These are phyloP conservation scores for Colletotrichum eleusines DNA, from an alignment of 2,329 filamentous ascomycete genomes.

Conservation along the genomic window DNA sequence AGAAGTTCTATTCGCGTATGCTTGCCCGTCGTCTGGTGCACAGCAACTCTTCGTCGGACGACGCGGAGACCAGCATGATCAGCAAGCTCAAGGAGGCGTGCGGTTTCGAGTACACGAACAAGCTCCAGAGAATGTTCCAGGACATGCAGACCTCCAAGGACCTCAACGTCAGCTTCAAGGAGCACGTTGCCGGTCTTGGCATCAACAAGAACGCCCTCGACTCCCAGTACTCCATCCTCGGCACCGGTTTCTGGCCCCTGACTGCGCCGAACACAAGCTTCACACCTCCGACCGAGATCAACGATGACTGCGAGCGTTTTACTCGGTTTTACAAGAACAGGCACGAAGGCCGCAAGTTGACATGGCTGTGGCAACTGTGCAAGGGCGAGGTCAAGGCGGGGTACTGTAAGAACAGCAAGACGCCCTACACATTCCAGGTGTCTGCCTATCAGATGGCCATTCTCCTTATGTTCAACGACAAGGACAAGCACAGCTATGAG, in stretches of 20 bases:
- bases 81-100: constrained; percentile 98
- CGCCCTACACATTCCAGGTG: constrained; percentile 95
- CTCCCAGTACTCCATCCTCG: constrained; percentile 90
- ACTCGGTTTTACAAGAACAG: constrained; percentile 94
- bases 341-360: constrained; percentile 95
- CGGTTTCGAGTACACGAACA: constrained; percentile 99
- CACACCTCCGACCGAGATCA: constrained; percentile 85
- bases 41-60: constrained; percentile 94
- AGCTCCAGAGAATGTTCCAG: constrained; percentile 99
- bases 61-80: constrained; percentile 99
- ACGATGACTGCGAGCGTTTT: constrained; percentile 90
- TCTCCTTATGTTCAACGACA: constrained; percentile 93
- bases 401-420: constrained; percentile 90
- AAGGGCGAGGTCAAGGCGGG: constrained; percentile 97
- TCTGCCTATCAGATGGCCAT: constrained; percentile 99
- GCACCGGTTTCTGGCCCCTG: constrained; percentile 97
- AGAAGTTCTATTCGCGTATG: constrained; percentile 99
- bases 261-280: constrained; percentile 89
- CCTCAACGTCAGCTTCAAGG: constrained; percentile 89
- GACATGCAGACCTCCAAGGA: constrained; percentile 99
- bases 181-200: constrained; percentile 74
- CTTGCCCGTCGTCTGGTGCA: constrained; percentile 94
- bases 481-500: constrained; percentile 85
- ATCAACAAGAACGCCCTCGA: constrained; percentile 81
- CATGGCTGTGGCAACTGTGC: constrained; percentile 98